A percentile compares a stretch with the other conserved stretches of the same genome.
phyloP scores from a whole-genome alignment of 2,329 filamentous ascomycete genomes.

The Cladosporium halotolerans region DNA sequence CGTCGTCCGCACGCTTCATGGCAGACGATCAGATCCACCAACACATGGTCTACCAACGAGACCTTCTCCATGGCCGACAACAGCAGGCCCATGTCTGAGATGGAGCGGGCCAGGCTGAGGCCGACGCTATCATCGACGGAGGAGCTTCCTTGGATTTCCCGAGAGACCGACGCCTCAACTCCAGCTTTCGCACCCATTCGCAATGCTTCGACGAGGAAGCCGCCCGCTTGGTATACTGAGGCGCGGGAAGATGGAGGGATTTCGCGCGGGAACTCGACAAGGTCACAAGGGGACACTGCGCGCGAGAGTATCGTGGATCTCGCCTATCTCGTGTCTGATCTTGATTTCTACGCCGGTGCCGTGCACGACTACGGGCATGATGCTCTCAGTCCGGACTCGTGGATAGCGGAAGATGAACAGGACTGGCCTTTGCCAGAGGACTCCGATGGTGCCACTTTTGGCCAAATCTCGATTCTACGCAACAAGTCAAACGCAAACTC shows the following conservation, averaged over 20 bases:
- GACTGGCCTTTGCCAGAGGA: constrained; percentile 21
- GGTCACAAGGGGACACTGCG: constrained; percentile 22
- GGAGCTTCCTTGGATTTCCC: constrained; percentile 29
- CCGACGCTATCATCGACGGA: constrained; percentile 16
- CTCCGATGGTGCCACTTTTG: constrained; percentile 23
- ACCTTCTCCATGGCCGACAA: constrained; percentile 9
- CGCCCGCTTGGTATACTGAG: constrained; percentile 29
- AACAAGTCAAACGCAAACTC: constrained; percentile 22
- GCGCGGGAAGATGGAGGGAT: constrained; percentile 22
- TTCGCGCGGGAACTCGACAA: constrained; percentile 16
- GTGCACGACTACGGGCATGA: constrained; percentile 31
- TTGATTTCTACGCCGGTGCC: constrained; percentile 32
- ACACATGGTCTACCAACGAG: constrained; percentile 10
- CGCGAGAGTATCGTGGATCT: constrained; percentile 30
- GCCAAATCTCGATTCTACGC: constrained; percentile 27
- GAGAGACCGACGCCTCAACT: constrained; percentile 21
- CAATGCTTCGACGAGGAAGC: constrained; percentile 18
- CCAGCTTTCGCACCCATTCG: constrained; percentile 21
- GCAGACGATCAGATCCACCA: constrained; percentile 8
- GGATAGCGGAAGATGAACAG: constrained; percentile 23
- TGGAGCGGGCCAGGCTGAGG: constrained; percentile 11
- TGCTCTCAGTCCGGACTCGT: constrained; percentile 20
- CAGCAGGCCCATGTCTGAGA: constrained; percentile 5
- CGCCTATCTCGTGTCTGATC: constrained; percentile 30
- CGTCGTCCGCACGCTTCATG: constrained; percentile 9